Base-by-base conservation (phyloP, 1,139 yeast genomes). In the Saccharomyces pastorianus region DNA sequence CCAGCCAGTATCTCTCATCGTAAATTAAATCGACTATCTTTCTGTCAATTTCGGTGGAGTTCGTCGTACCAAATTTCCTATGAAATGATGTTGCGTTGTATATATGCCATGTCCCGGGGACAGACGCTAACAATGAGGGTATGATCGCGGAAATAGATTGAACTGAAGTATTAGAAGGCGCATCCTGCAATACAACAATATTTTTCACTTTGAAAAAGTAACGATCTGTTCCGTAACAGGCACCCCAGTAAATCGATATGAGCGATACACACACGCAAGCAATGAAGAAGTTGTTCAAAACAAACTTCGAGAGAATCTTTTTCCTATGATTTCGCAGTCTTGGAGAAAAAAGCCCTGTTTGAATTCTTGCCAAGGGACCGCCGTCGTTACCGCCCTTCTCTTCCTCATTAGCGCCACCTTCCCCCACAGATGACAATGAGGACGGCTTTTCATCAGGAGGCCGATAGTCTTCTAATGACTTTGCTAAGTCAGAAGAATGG, bases 1-100 rank as follows among this genome's bases (percentile, higher is more conserved):
- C 77, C 41, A 73, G 75, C 86, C 86, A 83, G 61, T 73, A 80
- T 41, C 76, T 65, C 65, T 80, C 78, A 49, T 73, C 74, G 61
- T 77, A 78, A 3, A 83, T 72, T 53, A 70, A 64, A 11, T 72
- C 60, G n/a, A 65, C 44, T n/a, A 77, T 62, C 56, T 76, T 76
- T 14, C 71, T 71, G 8, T 69, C 65, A 2, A 75, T 61, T 27
- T 73, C 68, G 51, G 73, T 73, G 51, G 68, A 65, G 53, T 52
- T 47, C 13, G 71, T 61, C 0, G 63, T 61, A 4, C 80, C 79
- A 50, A 64, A 59, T 14, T 59, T 57, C 14, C 55, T 54, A 20
- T 50, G 52, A 52, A 65, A 61, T 13, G 57, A 49, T 2, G 65
- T 48, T 9, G 64, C 52, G 55, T 51, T 62, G 58, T 59, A 76